These are phyloP conservation scores for Blumeriella jaapii DNA, from an alignment of 2,329 filamentous ascomycete species.

Conservation along the genomic window DNA sequence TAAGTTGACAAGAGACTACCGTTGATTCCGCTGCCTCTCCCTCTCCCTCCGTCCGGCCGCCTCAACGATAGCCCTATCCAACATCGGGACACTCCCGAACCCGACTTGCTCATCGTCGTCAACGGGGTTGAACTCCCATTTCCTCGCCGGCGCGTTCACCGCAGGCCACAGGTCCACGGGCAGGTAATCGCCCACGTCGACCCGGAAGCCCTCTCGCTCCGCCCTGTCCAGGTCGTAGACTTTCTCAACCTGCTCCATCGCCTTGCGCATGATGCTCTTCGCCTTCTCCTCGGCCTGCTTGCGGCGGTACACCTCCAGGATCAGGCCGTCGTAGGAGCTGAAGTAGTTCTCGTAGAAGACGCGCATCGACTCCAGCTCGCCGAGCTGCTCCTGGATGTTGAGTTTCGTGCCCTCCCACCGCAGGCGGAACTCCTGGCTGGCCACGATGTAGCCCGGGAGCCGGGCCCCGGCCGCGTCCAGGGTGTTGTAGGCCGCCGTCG, in stretches of 20 bases:
- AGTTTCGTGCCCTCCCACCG: conserved; percentile 67
- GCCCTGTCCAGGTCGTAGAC: conserved; percentile 61
- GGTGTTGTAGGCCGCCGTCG: conserved; percentile 50
- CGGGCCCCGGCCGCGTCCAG: conserved; percentile 57
- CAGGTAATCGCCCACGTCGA: conserved; percentile 75
- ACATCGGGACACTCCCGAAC: conserved; percentile 13
- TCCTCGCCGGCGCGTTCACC: conserved; percentile 38
- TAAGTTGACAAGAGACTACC: neutral
- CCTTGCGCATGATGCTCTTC: conserved; percentile 62
- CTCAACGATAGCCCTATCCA: conserved; percentile 20
- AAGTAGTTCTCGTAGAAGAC: conserved; percentile 84
- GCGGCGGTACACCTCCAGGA: conserved; percentile 73
- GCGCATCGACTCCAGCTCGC: conserved; percentile 65
- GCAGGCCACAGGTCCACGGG: conserved; percentile 82
- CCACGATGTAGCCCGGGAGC: conserved; percentile 52
- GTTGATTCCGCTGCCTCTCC: neutral
- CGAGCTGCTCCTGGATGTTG: conserved; percentile 55
- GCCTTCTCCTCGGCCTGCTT: conserved; percentile 63
- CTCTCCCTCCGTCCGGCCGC: conserved; percentile 19
- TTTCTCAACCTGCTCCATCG: conserved; percentile 63
- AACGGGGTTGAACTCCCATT: conserved; percentile 20
- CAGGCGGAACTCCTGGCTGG: conserved; percentile 50
- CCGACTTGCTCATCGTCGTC: conserved; percentile 11
- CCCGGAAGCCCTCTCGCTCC: conserved; percentile 66
- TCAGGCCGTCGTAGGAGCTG: conserved; percentile 69